Evolutionary conservation across 768 basidiomycete species (phyloP), one percentile per base, ranked within the genome.

Genomic region (Amanita phalloides): DNA sequence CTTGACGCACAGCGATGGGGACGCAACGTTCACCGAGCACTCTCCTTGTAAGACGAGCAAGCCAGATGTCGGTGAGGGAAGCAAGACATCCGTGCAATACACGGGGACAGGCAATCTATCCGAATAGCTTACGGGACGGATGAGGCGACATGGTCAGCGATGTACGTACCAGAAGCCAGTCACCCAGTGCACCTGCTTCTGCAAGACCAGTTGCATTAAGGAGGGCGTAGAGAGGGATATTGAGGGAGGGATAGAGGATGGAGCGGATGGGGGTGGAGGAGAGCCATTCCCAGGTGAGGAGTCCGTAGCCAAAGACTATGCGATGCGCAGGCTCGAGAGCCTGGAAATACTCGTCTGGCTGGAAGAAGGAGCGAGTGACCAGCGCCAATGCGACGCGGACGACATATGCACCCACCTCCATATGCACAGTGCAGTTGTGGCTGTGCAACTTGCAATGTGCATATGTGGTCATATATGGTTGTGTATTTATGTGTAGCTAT

Each of bases 291-390:
- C 96, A 99, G 21, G 94, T 97, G 38, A 92, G 71, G 57, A 84
- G 76, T 2, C 93, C 95, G 67, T 91, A 91, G 43, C 93, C 92
- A 63, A 90, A 98, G 46, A 96, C 90, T 39, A 83, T 67, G 51
- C 74, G 75, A 64, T 98, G 88, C 0, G 96, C 96, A 43, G 90
- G 86, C 63, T 99, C 96, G 41, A 98, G 75, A 5, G 92, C 79
- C 63, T 99, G 96, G 60, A 86, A 97, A 66, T 88, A 95, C 66
- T 98, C 96, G 66, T 99, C 96, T 7, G 96, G 93, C 64, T 97
- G 94, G 64, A 98, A 98, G 69, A 86, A 88, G 3, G 93, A 90
- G 49, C 76, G 75, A 0, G 90, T 93, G 37, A 70, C 67, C 30
- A 94, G 62, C 0, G 90, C 84, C 42, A 89, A 69, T 6, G 68